Evolutionary conservation across 306 rosid species (phyloP), one percentile per base, ranked within the genome.

Genomic region (Cicer chorassanicum): DNA sequence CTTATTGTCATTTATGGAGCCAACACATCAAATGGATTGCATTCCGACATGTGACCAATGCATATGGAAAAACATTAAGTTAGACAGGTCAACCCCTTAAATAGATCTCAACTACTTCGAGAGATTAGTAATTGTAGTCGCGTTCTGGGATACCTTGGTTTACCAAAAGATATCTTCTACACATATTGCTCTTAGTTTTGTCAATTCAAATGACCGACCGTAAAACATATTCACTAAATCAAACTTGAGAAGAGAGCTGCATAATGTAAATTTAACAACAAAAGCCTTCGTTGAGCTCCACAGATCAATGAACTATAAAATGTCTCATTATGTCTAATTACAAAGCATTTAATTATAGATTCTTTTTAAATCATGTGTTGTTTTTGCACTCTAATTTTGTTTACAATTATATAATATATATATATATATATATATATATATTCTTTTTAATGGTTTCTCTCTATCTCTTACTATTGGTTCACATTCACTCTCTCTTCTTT

Each of bases 161-260:
- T 24, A 24, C 34, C 34, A 24, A 24, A 24, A 13, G 53, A 61
- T 51, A 41, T 44, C 55, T 56, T 59, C 42, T 15, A 19, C 15
- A 57, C 39, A 70, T 61, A 14, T 11, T 70, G 6, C 62, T 61
- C 12, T 46, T 50, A 50, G 34, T 70, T 39, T 41, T 71, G 63
- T 50, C 50, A 45, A 13, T 24, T 70, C 65, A 78, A 71, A 53
- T 63, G 60, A 67, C 60, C 59, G 34, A 56, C 43, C 53, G 43
- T n/a, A 53, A 51, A 78, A 5, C 51, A 43, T 64, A 44, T 65
- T 72, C 29, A 79, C 29, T 9, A 42, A 34, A 54, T 78, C 56
- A 71, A 42, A 70, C 45, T 53, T 61, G 44, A 49, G 13, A 60
- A 13, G 9, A 15, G 24, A 61, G 56, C 40, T 50, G 49, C 64